Conservation (phyloP, 129 eudicot species). For the Daucus carota region DH1_v3.0 NC_030387.2:1420501-1421000, state of each 20-base stretch:
- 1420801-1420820: background rate
- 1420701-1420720: background rate
- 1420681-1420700: background rate
- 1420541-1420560: background rate
- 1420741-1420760: background rate
- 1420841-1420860: conserved; percentile 31
- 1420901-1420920: conserved; percentile 27
- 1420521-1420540: conserved; percentile 16
- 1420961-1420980: conserved; percentile 70
- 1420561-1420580: background rate
- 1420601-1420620: background rate
- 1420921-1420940: conserved; percentile 31
- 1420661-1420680: background rate
- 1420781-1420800: background rate
- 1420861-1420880: conserved; percentile 46
- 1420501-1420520: conserved; percentile 60
- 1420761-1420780: background rate
- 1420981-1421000: conserved; percentile 76
- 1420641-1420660: background rate
- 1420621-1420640: background rate
- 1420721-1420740: background rate
- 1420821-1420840: conserved; percentile 41
- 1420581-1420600: background rate
- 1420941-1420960: conserved; percentile 53
- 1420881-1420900: conserved; percentile 72